Base-by-base conservation (phyloP, 2,329 filamentous ascomycete species). In the Xylaria hypoxylon region DNA sequence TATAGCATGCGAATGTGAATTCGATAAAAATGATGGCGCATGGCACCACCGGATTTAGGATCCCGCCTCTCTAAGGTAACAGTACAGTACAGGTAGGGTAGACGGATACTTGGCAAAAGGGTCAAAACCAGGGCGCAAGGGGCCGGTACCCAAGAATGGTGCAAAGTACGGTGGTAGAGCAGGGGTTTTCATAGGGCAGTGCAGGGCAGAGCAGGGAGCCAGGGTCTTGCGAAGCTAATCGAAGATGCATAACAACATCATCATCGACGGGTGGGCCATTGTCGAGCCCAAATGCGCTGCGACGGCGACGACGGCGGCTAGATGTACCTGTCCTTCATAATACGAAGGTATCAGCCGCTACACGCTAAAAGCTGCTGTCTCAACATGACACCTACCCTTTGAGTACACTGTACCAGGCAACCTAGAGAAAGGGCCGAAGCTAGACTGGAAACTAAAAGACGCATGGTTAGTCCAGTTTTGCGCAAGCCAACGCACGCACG, bases 151-250 rank as follows among this genome's bases (percentile, higher is more conserved):
- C 15, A 52, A 52, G 48, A 52, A 55, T 28, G 45, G 13, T 28
- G 17, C 17, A 22, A 28, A 58, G 26, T 17, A 24, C 48, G 8
- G 38, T 19, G 28, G 28, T 47, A 22, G 24, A 51, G 47, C 56
- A 62, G 47, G 65, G 65, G 31, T 65, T 56, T 56, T 44, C 48
- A 65, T 68, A 67, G 62, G 62, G 62, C 55, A 63, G 47, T 5
- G 24, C 56, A 70, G 60, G 68, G 65, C 55, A 63, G 47, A 3
- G 24, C 56, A 70, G 60, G 68, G 65, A 51, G 19, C 62, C 48
- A 40, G 65, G 59, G 35, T 59, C 40, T 45, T 64, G 45, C 31
- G 35, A 44, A 52, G 44, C 45, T 48, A 42, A 42, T 50, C 53
- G 48, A 44, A 47, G 65, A 62, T 50, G 62, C 62, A 60, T 53